These are phyloP conservation scores for Rosa rugosa DNA, from an alignment of 306 rosid genomes.

Conservation along the genomic window DNA sequence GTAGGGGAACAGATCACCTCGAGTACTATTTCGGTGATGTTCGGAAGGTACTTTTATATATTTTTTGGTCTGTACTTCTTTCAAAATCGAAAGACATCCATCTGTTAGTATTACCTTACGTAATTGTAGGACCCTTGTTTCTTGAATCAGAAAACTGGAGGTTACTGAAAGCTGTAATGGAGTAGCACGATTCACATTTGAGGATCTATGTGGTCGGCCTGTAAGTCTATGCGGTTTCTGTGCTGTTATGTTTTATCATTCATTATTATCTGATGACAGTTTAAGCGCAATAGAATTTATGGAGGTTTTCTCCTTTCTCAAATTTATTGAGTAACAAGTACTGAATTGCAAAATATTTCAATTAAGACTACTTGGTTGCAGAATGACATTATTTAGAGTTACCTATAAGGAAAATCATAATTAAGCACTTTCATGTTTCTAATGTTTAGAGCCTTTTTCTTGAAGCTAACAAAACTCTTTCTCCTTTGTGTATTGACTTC, in stretches of 20 bases:
- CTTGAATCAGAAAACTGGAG: conserved; percentile 61
- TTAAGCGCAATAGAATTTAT: neutral
- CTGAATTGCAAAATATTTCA: neutral
- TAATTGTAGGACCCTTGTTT: conserved; percentile 21
- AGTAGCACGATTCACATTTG: conserved; percentile 83
- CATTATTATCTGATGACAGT: neutral
- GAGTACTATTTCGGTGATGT: conserved; percentile 74
- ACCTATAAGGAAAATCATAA: neutral
- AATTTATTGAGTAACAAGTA: neutral
- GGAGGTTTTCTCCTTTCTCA: neutral
- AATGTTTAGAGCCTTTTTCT: neutral
- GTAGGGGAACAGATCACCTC: conserved; percentile 54
- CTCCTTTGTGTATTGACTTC: conserved; percentile 32
- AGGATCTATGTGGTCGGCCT: conserved; percentile 85
- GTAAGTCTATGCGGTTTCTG: neutral
- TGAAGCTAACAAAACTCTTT: neutral
- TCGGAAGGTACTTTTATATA: conserved; percentile 63
- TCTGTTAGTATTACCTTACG: conserved; percentile 6
- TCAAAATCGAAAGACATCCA: conserved; percentile 19
- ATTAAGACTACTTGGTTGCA: neutral
- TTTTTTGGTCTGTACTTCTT: neutral
- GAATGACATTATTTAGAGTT: neutral
- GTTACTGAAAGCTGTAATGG: conserved; percentile 84
- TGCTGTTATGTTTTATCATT: conserved; percentile 4
- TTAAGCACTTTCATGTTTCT: no score